Evolutionary conservation across 1,284 basidiomycete species (phyloP).

Genomic region (Cutaneotrichosporon sp.): DNA sequence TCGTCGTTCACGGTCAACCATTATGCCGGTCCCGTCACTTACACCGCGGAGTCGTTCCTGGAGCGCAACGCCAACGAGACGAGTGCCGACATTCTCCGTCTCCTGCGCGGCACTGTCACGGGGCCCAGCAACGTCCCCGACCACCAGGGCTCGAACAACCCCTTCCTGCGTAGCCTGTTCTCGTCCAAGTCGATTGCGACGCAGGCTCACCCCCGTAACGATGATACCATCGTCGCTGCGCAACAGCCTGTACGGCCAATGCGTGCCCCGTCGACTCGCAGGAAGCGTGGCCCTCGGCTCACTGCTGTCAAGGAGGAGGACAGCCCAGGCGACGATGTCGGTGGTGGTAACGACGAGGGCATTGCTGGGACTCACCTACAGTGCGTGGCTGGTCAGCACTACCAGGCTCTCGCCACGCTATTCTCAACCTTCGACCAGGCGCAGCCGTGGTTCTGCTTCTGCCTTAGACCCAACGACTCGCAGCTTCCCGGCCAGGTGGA

Average conservation of each 20-base stretch:
- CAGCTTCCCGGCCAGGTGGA: slow-evolving; percentile 92
- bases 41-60: slow-evolving; percentile 83
- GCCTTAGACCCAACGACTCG: slow-evolving; percentile 89
- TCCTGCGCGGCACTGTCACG: slow-evolving; percentile 61
- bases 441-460: slow-evolving; percentile 88
- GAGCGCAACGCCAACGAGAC: slow-evolving; percentile 83
- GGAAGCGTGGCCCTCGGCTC: slow-evolving; percentile 58
- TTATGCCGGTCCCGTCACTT: slow-evolving; percentile 84
- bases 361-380: slow-evolving; percentile 60
- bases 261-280: slow-evolving; percentile 79
- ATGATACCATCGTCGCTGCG: slow-evolving; percentile 89
- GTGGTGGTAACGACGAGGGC: slow-evolving; percentile 52
- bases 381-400: slow-evolving; percentile 84
- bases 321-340: slow-evolving; percentile 53
- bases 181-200: slow-evolving; percentile 81
- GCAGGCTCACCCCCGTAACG: slow-evolving; percentile 81
- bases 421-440: slow-evolving; percentile 86
- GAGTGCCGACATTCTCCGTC: slow-evolving; percentile 86
- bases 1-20: slow-evolving; percentile 89
- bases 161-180: slow-evolving; percentile 88
- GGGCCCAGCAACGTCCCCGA: slow-evolving; percentile 46
- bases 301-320: slow-evolving; percentile 59
- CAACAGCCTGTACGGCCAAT: slow-evolving; percentile 90
- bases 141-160: slow-evolving; percentile 71
- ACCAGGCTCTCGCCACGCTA: slow-evolving; percentile 71